These are phyloP conservation scores for Annulohypoxylon truncatum DNA, from an alignment of 2,329 filamentous ascomycete genomes.

Conservation along the genomic window DNA sequence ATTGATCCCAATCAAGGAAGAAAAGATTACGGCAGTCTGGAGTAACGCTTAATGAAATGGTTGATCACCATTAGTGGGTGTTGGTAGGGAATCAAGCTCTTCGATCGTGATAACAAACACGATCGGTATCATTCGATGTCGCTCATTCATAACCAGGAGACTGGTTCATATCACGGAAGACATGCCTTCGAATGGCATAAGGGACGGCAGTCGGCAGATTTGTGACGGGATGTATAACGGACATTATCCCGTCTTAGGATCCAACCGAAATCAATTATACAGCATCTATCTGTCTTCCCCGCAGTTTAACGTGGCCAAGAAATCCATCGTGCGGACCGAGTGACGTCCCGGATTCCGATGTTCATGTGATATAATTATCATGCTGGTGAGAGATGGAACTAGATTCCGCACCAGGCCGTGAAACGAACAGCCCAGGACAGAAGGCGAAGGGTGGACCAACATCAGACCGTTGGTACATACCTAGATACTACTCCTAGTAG, in stretches of 20 bases:
- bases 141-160: neutral
- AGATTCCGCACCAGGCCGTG: neutral
- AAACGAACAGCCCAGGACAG: neutral
- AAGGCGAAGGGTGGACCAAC: neutral
- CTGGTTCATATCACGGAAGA: neutral
- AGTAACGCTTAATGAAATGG: neutral
- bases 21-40: neutral
- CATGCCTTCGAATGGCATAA: neutral
- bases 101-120: neutral
- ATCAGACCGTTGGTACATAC: neutral
- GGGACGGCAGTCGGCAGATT: constrained; percentile 12
- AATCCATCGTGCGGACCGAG: constrained; percentile 3
- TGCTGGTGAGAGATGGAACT: constrained; percentile 6
- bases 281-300: constrained; percentile 11
- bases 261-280: constrained; percentile 1
- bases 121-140: neutral
- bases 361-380: constrained; percentile 16
- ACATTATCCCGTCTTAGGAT: constrained; percentile 7
- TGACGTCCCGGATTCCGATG: constrained; percentile 9
- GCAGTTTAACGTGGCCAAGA: constrained; percentile 11
- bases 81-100: neutral
- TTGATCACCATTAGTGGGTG: neutral
- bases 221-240: constrained; percentile 3
- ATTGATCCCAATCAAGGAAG: neutral
- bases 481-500: neutral